Percentiles rank a stretch among this genome's conserved stretches.
Conservation (phyloP, 1,139 yeast species). For the Tardiomyces blankii region DNA sequence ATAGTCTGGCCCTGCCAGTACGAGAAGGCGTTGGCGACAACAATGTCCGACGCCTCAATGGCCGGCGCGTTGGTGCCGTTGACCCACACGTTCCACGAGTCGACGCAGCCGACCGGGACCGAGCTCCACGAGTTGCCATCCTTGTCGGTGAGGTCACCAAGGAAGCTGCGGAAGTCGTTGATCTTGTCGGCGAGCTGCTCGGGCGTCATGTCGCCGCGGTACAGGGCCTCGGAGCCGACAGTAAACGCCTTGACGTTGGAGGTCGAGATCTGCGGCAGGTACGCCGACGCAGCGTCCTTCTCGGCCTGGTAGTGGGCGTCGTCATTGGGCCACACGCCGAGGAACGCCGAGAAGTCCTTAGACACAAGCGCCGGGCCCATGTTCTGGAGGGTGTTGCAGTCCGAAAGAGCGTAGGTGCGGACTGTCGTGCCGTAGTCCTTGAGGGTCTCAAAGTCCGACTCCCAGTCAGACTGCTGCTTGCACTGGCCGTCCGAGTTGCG, state of each 20-base stretch:
- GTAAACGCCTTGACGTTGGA: slow-evolving; percentile 49
- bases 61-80: slow-evolving; percentile 63
- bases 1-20: slow-evolving; percentile 97
- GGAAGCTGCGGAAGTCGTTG: slow-evolving; percentile 42
- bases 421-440: slow-evolving; percentile 19
- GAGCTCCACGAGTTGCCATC: slow-evolving; percentile 65
- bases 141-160: slow-evolving; percentile 58
- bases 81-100: slow-evolving; percentile 88
- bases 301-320: slow-evolving; percentile 21
- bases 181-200: slow-evolving; percentile 53
- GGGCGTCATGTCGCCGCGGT: slow-evolving; percentile 42
- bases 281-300: slow-evolving; percentile 18
- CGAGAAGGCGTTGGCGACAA: slow-evolving; percentile 89
- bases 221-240: slow-evolving; percentile 87
- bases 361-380: slow-evolving; percentile 80
- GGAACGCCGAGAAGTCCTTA: slow-evolving; percentile 41
- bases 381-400: slow-evolving; percentile 39
- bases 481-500: slow-evolving; percentile 45
- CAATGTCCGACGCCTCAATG: slow-evolving; percentile 68
- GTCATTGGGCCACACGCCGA: slow-evolving; percentile 25
- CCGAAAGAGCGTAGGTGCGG: slow-evolving; percentile 23
- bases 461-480: slow-evolving; percentile 59
- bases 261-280: slow-evolving; percentile 17
- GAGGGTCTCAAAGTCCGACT: slow-evolving; percentile 20
- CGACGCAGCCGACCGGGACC: slow-evolving; percentile 83